Base-by-base conservation (phyloP, 192 early-diverging fungal genomes). In the Funneliformis geosporum region DNA sequence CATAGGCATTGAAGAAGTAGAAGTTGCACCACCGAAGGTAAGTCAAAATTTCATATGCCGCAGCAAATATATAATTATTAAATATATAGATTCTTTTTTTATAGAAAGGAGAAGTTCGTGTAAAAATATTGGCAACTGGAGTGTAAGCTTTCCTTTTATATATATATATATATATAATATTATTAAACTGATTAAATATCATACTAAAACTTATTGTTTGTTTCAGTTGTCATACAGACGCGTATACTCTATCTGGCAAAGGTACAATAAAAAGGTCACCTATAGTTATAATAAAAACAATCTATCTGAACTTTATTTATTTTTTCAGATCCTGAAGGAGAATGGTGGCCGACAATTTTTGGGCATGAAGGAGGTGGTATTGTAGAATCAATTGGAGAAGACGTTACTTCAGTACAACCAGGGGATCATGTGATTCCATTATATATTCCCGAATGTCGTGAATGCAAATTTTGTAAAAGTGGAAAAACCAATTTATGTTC, bases 371-470 rank as follows among this genome's bases (percentile, higher is more conserved):
- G 96, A 80, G 95, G 93, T 40, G 95, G 96, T 82, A 81, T 98
- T 71, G 98, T 99, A 42, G 98, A 98, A 85, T 96, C 95, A 46
- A 90, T 99, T 18, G 98, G 98, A 78, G 96, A 97, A 75, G 93
- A 93, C 64, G 98, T 99, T 7, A 98, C 98, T 40, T 91, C 91
- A 44, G 94, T 99, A 39, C 82, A 88, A 60, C 87, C 88, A 1
- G 98, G 98, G n/a, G 98, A 99, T 83, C 96, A 97, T 79, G 98
- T 99, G 28, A 91, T 99, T 73, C 98, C 98, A 25, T 90, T 98
- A 33, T 99, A 95, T 85, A 93, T 91, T 8, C 88, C 94, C 44
- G 93, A 97, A 85, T 98, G 97, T 87, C 83, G 89, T 55, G 83
- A 95, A 81, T 99, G 98, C 93, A 98, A 98, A 87, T 97, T 99